Evolutionary conservation across 306 rosid species (phyloP).

Genomic region (Hylodesmum podocarpum): DNA sequence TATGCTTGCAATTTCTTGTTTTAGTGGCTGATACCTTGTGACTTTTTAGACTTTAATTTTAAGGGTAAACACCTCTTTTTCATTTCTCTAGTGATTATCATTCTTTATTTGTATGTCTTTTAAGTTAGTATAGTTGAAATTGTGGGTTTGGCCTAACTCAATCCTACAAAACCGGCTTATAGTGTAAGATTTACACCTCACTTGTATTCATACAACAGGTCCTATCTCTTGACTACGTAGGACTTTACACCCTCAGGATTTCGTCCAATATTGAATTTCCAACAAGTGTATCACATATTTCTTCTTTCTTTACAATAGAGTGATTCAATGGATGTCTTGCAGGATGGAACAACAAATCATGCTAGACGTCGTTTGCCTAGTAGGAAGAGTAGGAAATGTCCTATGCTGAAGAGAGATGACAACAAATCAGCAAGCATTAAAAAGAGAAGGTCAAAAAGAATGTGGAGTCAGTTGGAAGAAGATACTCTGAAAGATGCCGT

Average conservation of each 20-base stretch:
- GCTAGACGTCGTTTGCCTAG: conserved; percentile 41
- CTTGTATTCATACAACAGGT: too few relatives aligned
- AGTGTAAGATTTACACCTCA: too few relatives aligned
- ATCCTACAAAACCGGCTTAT: too few relatives aligned
- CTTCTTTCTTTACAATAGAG: conserved; percentile 47
- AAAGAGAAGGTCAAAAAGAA: too few relatives aligned
- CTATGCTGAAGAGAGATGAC: conserved; percentile 59
- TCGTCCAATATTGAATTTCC: too few relatives aligned
- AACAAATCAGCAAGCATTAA: too few relatives aligned
- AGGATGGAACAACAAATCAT: conserved; percentile 29
- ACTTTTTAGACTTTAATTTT: not conserved
- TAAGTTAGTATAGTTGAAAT: too few relatives aligned
- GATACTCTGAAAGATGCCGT: too few relatives aligned
- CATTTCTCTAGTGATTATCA: not conserved
- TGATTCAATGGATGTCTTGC: conserved; percentile 43
- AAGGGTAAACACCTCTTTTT: not conserved
- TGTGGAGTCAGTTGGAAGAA: too few relatives aligned
- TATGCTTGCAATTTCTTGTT: not conserved
- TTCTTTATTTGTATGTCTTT: not conserved
- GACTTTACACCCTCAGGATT: too few relatives aligned
- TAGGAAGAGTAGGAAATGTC: conserved; percentile 38
- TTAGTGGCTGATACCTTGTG: not conserved
- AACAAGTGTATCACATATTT: not conserved
- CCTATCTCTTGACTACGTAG: too few relatives aligned
- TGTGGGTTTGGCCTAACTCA: too few relatives aligned